Percentiles rank a stretch among this genome's conserved stretches.
These are phyloP conservation scores for Oryza officinalis DNA, from an alignment of 176 grass and related monocot genomes.

Conservation along the genomic window DNA sequence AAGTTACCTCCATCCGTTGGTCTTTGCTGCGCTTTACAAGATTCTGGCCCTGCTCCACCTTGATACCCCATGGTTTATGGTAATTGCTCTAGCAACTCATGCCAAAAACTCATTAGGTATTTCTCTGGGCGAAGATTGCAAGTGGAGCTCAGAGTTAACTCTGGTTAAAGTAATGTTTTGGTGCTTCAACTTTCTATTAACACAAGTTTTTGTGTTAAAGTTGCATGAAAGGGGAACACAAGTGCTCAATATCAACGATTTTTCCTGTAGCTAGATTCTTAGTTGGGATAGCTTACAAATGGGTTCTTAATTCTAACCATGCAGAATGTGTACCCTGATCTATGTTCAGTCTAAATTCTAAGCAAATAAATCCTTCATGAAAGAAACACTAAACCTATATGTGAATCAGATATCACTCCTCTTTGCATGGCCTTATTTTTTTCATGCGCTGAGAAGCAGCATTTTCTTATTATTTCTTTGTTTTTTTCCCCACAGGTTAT, in stretches of 20 bases:
- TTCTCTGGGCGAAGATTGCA: neutral
- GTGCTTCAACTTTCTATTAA: neutral
- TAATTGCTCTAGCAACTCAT: constrained; percentile 33
- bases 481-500: constrained; percentile 45
- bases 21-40: constrained; percentile 75
- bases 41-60: constrained; percentile 68
- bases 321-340: neutral
- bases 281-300: neutral
- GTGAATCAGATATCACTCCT: neutral
- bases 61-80: constrained; percentile 77
- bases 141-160: neutral
- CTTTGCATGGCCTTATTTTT: neutral
- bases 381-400: neutral
- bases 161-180: neutral
- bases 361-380: neutral
- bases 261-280: neutral
- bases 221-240: neutral
- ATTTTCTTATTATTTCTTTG: constrained; percentile 18
- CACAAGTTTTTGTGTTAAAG: neutral
- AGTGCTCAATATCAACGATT: neutral
- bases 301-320: neutral
- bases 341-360: constrained; percentile 7
- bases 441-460: neutral
- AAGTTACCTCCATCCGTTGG: constrained; percentile 77
- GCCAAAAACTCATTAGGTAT: neutral